Evolutionary conservation across 108 stramenopile genomes (phyloP).

Genomic region (Phaeodactylum tricornutum): DNA sequence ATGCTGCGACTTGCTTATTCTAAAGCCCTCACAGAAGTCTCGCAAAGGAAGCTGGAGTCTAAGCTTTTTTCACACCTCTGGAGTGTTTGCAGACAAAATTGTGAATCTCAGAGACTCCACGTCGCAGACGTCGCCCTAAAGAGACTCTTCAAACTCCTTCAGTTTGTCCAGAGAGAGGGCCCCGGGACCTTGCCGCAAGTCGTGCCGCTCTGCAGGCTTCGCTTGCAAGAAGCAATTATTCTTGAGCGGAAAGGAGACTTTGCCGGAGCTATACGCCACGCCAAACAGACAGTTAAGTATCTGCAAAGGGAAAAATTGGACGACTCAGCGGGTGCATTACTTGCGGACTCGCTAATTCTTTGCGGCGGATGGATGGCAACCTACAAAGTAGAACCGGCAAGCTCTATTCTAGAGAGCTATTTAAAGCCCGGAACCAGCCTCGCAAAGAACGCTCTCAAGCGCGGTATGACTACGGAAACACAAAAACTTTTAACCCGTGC

Average conservation of each 20-base stretch:
- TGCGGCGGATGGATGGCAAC: constrained; percentile 70
- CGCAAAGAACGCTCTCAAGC: neutral
- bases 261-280: constrained; percentile 39
- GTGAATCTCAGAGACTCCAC: no score
- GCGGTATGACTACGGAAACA: neutral
- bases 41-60: no score
- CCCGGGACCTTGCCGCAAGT: no score
- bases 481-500: neutral
- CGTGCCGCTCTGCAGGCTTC: constrained; percentile 18
- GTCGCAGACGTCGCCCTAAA: no score
- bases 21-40: no score
- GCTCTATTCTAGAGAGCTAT: constrained; percentile 42
- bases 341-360: constrained; percentile 35
- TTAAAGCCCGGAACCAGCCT: constrained; percentile 44
- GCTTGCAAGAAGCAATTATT: constrained; percentile 67
- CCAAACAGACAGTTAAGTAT: constrained; percentile 40
- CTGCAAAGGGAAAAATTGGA: constrained; percentile 12
- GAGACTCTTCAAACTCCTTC: no score
- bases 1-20: no score
- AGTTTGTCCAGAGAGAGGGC: no score
- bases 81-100: no score
- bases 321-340: neutral
- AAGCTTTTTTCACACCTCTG: no score
- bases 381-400: constrained; percentile 54
- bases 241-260: constrained; percentile 42